Base-by-base conservation (phyloP, 805 yeast species). In the Maudiozyma bulderi region DNA sequence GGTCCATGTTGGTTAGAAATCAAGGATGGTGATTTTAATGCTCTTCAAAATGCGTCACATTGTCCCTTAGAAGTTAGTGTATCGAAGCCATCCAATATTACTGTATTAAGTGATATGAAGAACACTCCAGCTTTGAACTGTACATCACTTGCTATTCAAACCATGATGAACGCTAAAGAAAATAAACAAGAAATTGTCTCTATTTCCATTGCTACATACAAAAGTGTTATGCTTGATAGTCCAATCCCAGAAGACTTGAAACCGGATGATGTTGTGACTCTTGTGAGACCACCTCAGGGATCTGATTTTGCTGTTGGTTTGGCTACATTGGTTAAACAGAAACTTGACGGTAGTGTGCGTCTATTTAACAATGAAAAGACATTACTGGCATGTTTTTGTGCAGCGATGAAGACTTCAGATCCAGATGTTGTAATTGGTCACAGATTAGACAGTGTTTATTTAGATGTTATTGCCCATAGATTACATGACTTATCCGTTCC, bases 1-100 rank as follows among this genome's bases (percentile, higher is more conserved):
- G 99, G 99, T 8, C 99, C 99, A 3, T 89, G 98, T 64, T 93
- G 99, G 99, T 71, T 93, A 47, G 84, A 84, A 45, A 73, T 93
- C 47, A 71, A 74, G 41, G 74, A 77, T 46, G 84, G 82, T 45
- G 81, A 82, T 52, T 84, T 85, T 56, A 62, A 65, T 28, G 64
- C 78, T 0, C 65, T 82, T 40, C 75, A 73, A 47, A 83, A 81
- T 58, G 74, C 85, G 2, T 82, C 95, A 0, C 91, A 90, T 68
- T 86, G 95, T 67, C 77, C 78, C 49, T 74, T 86, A n/a, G 95
- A 88, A 58, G 78, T 85, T 1, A 68, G 81, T 1, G 77, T 86
- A 1, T 59, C 65, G 2, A 64, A 72, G 9, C 79, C 93, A 8
- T 49, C 51, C 15, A 48, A 57, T 40, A 68, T 86, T 20, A 68